phyloP scores from a whole-genome alignment of 192 early-diverging fungal genomes.

The Backusella morwellensis region DNA sequence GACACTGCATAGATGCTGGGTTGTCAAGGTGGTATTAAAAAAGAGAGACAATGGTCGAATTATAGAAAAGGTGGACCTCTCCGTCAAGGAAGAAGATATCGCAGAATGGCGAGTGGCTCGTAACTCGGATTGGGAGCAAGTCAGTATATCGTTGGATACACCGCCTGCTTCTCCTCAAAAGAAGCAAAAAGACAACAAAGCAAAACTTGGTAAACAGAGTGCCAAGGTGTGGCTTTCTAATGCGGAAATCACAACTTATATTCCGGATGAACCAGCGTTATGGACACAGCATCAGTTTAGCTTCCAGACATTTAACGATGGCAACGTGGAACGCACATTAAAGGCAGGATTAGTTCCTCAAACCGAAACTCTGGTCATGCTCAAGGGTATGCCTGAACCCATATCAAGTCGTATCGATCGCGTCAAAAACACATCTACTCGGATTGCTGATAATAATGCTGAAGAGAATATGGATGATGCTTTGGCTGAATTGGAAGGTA shows the following conservation, averaged over 20 bases:
- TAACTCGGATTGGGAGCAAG: conserved; percentile 43
- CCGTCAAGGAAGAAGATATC: conserved; percentile 51
- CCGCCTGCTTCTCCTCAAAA: background rate
- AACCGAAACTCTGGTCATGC: conserved; percentile 43
- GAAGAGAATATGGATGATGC: conserved; percentile 36
- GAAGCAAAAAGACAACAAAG: background rate
- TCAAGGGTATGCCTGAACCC: conserved; percentile 46
- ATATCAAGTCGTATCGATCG: conserved; percentile 28
- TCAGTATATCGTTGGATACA: conserved; percentile 33
- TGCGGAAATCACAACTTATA: conserved; percentile 55
- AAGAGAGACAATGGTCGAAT: conserved; percentile 45
- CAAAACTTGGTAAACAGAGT: background rate
- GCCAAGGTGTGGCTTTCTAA: conserved; percentile 40
- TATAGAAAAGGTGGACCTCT: conserved; percentile 48
- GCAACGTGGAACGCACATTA: conserved; percentile 32
- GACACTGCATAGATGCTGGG: conserved; percentile 55
- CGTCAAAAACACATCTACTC: conserved; percentile 31
- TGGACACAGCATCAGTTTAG: conserved; percentile 51
- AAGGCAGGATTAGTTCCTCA: conserved; percentile 36
- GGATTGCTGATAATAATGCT: conserved; percentile 21
- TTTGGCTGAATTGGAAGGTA: conserved; percentile 39
- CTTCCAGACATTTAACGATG: conserved; percentile 44
- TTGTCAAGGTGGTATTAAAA: conserved; percentile 41
- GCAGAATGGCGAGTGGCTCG: conserved; percentile 56
- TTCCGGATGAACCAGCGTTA: conserved; percentile 40